Base-by-base conservation (phyloP, 495 filamentous ascomycete genomes). In the Friedmanniomyces endolithicus region DNA sequence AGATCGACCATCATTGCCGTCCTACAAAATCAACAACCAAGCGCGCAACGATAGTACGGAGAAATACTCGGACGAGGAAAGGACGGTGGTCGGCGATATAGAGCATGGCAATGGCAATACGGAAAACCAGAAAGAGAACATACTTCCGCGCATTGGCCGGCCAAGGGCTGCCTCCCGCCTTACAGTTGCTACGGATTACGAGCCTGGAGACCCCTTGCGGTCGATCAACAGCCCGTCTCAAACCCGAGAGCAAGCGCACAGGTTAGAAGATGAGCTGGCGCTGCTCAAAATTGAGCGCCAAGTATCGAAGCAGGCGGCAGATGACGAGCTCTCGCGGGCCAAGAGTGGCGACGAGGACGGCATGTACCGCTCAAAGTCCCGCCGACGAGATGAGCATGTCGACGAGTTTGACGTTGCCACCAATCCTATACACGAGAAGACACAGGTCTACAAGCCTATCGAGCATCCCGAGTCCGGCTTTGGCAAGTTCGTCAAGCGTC, bases 371-470 rank as follows among this genome's bases (percentile, higher is more conserved):
- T 70, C 76, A 0, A 71, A 77, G 45, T 78, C 72, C 27, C 72
- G 70, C 19, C 68, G 71, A 23, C 41, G 53, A n/a, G 71, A 77
- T 0, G 78, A 81, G 17, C 72, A 75, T 2, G 74, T 89, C n/a
- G 90, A 95, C 67, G 86, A 90, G 57, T 95, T 97, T 67, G 85
- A 88, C 62, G 73, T 80, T 50, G 78, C 76, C 11, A 87, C 85
- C 17, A 86, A 84, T 49, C 85, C 85, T 0, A 67, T 87, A 14
- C 85, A 88, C 59, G 82, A 87, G 63, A 81, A 78, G 63, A 75
- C 81, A 0, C 78, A 80, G 8, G 67, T 81, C 17, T 88, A 85
- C 65, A 80, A 75, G 60, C 85, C 86, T 0, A 81, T 82, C 0
- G 75, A 79, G 51, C 80, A 85, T 56, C 80, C 85, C 51, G 70